phyloP scores from a whole-genome alignment of 192 early-diverging fungal genomes.

The Coemansia sp. region DNA sequence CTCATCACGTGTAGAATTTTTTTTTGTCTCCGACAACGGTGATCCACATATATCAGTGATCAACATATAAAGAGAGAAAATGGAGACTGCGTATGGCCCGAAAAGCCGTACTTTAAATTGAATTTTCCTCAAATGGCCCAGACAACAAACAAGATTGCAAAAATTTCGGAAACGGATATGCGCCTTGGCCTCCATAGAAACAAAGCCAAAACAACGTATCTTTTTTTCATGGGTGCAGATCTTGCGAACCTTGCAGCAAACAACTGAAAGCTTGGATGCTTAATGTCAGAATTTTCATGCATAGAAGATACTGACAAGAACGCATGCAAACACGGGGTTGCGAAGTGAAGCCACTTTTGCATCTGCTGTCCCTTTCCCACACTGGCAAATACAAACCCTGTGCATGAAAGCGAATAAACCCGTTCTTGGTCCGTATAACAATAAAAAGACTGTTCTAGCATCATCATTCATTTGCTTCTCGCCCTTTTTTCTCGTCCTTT shows the following conservation, averaged over 20 bases:
- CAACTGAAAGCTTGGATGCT: no score
- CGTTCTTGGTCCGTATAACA: background rate
- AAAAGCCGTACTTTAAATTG: background rate
- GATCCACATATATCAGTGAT: no score
- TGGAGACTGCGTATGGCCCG: background rate
- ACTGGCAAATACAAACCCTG: background rate
- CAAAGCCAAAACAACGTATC: no score
- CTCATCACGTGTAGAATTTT: no score
- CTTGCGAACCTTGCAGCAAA: no score
- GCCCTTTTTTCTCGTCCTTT: background rate
- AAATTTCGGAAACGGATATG: no score
- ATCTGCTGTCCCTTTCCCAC: background rate
- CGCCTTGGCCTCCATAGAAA: no score
- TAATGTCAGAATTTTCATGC: background rate
- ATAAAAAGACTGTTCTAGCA: background rate
- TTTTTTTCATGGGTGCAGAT: no score
- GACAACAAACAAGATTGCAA: background rate
- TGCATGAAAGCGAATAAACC: background rate
- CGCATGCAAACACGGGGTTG: background rate
- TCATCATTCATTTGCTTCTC: background rate
- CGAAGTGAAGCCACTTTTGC: background rate
- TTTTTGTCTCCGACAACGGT: no score
- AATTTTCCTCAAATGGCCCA: background rate
- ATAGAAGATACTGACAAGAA: background rate
- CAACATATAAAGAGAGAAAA: background rate